Evolutionary conservation across 2,329 filamentous ascomycete genomes (phyloP).

Genomic region (Ophiostoma pallidulum): DNA sequence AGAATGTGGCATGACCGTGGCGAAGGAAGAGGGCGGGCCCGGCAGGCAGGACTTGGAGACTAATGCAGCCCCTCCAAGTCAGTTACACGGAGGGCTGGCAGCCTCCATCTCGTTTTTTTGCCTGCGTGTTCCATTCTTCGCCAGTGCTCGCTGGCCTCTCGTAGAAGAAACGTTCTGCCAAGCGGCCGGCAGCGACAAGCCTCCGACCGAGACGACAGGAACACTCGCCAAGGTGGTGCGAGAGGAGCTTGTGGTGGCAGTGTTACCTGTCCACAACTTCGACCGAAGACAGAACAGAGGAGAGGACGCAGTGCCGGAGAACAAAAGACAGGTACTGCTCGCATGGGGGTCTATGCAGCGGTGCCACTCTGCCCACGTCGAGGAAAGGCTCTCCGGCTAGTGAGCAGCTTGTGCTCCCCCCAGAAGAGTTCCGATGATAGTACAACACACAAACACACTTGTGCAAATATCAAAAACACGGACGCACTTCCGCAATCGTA

Average conservation of each 20-base stretch:
- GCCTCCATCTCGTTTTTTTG: too few relatives aligned
- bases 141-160: too few relatives aligned
- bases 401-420: background rate
- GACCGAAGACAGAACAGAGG: slow-evolving; percentile 2
- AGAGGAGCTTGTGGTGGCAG: too few relatives aligned
- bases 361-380: too few relatives aligned
- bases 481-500: slow-evolving; percentile 3
- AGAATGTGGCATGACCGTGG: too few relatives aligned
- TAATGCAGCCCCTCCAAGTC: too few relatives aligned
- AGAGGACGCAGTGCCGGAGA: background rate
- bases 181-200: background rate
- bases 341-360: background rate
- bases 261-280: background rate
- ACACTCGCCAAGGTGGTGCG: background rate
- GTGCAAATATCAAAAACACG: background rate
- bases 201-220: background rate
- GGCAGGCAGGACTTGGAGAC: too few relatives aligned
- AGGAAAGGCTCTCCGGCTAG: background rate
- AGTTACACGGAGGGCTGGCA: too few relatives aligned
- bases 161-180: background rate
- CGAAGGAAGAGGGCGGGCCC: too few relatives aligned
- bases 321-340: background rate
- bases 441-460: background rate
- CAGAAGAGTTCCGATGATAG: background rate
- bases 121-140: too few relatives aligned